Conservation (phyloP, 306 rosid species). For the Fragaria iinumae region DNA sequence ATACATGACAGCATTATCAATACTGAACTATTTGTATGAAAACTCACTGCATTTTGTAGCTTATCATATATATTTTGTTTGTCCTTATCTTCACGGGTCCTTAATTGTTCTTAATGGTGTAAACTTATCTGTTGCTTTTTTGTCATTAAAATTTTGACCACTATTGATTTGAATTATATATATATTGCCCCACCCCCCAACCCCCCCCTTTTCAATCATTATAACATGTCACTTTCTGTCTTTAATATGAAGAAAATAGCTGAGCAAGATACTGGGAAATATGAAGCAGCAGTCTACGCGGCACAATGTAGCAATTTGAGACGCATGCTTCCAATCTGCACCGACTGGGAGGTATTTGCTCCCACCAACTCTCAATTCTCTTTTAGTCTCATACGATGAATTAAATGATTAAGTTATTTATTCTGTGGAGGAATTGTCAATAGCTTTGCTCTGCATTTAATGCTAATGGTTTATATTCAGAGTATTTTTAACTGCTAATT, state of each 20-base stretch:
- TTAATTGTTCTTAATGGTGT: slow-evolving; percentile 6
- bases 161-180: background rate
- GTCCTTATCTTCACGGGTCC: background rate
- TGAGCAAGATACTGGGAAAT: slow-evolving; percentile 84
- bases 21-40: slow-evolving; percentile 17
- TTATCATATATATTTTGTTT: slow-evolving; percentile 4
- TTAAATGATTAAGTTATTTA: background rate
- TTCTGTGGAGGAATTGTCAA: slow-evolving; percentile 8
- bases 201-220: background rate
- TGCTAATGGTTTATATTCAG: background rate
- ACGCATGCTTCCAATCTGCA: slow-evolving; percentile 90
- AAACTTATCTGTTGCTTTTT: background rate
- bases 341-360: slow-evolving; percentile 85
- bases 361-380: slow-evolving; percentile 4
- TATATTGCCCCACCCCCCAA: background rate
- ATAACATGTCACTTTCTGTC: slow-evolving; percentile 17
- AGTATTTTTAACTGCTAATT: too few species aligned
- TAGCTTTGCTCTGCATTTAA: slow-evolving; percentile 8
- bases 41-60: slow-evolving; percentile 17
- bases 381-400: slow-evolving; percentile 12
- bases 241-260: slow-evolving; percentile 71
- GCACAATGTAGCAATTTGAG: slow-evolving; percentile 83
- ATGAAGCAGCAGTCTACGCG: slow-evolving; percentile 93
- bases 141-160: background rate
- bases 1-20: slow-evolving; percentile 18